Conservation (phyloP, 2,329 filamentous ascomycete genomes). For the Fonsecaea monophora region DNA sequence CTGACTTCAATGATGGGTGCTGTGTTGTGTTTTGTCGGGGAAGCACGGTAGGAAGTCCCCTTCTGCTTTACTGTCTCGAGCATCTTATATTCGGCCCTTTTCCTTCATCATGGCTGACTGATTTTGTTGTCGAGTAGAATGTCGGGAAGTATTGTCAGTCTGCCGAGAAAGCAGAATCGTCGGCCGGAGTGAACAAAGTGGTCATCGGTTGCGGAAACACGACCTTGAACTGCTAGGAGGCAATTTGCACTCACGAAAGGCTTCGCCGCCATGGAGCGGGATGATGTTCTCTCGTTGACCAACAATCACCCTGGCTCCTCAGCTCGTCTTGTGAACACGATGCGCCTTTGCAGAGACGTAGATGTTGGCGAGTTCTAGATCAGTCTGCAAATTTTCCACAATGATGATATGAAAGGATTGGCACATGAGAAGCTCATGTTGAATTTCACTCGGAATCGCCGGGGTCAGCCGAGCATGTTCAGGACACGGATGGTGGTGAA, state of each 20-base stretch:
- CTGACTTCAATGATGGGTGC: conserved; percentile 20
- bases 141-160: conserved; percentile 28
- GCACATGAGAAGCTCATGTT: background rate
- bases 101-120: background rate
- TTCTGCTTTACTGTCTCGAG: background rate
- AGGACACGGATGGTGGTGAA: background rate
- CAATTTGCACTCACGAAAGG: background rate
- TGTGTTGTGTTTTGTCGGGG: conserved; percentile 29
- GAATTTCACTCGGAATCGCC: background rate
- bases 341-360: no score
- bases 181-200: conserved; percentile 20
- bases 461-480: background rate
- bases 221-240: conserved; percentile 24
- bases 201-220: conserved; percentile 13
- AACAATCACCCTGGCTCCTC: conserved; percentile 8
- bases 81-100: background rate
- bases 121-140: conserved; percentile 16
- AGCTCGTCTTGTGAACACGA: background rate
- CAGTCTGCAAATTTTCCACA: no score
- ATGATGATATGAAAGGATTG: no score
- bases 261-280: background rate
- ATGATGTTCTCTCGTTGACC: background rate
- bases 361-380: no score
- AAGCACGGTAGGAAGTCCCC: conserved; percentile 15
- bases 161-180: conserved; percentile 21